Percentiles rank a stretch among this genome's conserved stretches.
phyloP scores from a whole-genome alignment of 139 green algal species.

The Chlorokybus atmophyticus region DNA sequence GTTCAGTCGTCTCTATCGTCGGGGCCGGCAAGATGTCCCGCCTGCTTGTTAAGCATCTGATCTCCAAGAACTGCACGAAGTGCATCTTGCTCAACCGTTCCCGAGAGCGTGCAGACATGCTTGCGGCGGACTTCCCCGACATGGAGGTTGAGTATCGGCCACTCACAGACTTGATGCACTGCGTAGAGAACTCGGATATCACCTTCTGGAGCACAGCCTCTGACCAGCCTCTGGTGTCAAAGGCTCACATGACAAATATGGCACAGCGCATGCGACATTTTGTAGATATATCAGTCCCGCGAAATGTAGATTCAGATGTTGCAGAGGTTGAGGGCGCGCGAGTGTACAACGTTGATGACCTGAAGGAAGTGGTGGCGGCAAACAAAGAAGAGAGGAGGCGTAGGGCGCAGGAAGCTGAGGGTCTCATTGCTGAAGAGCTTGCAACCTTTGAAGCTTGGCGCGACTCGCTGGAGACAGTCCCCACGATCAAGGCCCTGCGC shows the following conservation, averaged over 20 bases:
- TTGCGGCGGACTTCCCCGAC: slow-evolving; percentile 90
- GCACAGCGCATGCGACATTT: slow-evolving; percentile 63
- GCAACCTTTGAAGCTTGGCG: slow-evolving; percentile 88
- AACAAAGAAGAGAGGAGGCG: slow-evolving; percentile 79
- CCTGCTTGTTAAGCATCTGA: slow-evolving; percentile 95
- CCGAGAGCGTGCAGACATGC: slow-evolving; percentile 65
- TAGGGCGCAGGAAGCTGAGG: slow-evolving; percentile 54
- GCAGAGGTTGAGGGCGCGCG: slow-evolving; percentile 43
- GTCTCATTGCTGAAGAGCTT: slow-evolving; percentile 47
- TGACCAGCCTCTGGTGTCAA: slow-evolving; percentile 28
- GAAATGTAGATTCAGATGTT: slow-evolving; percentile 82
- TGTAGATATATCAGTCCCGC: slow-evolving; percentile 93
- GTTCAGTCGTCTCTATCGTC: slow-evolving; percentile 81
- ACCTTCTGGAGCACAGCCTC: slow-evolving; percentile 77
- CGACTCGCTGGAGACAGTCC: slow-evolving; percentile 93
- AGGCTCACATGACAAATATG: slow-evolving; percentile 39
- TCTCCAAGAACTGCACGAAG: slow-evolving; percentile 81
- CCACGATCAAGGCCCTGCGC: slow-evolving; percentile 93
- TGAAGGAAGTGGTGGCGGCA: slow-evolving; percentile 91
- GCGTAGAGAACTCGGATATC: slow-evolving; percentile 60
- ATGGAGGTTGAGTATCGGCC: slow-evolving; percentile 83
- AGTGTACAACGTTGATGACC: slow-evolving; percentile 98
- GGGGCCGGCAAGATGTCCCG: slow-evolving; percentile 95
- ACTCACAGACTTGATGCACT: slow-evolving; percentile 79
- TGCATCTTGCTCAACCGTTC: slow-evolving; percentile 87